Evolutionary conservation across 805 yeast species (phyloP), one percentile per base, ranked within the genome.

Genomic region (Zygosaccharomyces bisporus): DNA sequence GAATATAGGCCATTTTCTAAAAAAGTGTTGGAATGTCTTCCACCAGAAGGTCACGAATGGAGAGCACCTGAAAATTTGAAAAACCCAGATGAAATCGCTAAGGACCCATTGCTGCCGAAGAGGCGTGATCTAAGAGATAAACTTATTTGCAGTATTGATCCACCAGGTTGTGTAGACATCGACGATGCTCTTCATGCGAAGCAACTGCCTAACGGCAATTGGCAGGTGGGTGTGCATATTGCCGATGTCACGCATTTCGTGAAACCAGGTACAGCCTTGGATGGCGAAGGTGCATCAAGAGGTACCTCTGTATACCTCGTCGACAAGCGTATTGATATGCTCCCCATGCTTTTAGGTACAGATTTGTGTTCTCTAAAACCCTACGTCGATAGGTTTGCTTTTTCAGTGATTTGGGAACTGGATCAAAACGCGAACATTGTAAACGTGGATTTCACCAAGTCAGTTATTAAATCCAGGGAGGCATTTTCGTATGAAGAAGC

Each of bases 161-260:
- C 99, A 7, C 97, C 97, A 2, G 83, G 85, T 23, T 91, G 98
- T 80, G 97, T 90, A 53, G 99, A 93, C 78, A 93, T 93, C 58
- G 99, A 93, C 71, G 96, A 93, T 71, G 99, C 99, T 1, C 72
- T 93, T 39, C 99, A 93, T 61, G 98, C 98, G 0, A 71, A 76
- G 51, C 62, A 63, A 43, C 73, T 93, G 39, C 89, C 95, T 1
- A 93, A 93, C 63, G 99, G 99, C 0, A 87, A 91, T 62, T 89
- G 78, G 72, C 96, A 93, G 64, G 95, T 93, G 45, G 99, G 99
- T 60, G 99, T 93, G 23, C 99, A 93, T 61, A 93, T 93, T 70
- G 99, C 99, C 7, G 99, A 93, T 68, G 99, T 93, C 23, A 87
- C 98, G 1, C 95, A 93, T 68, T 93, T 93, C 60, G 99, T 93